Evolutionary conservation across 345 rosid genomes (phyloP), one percentile per base, ranked within the genome.

Genomic region (Microcos paniculata): DNA sequence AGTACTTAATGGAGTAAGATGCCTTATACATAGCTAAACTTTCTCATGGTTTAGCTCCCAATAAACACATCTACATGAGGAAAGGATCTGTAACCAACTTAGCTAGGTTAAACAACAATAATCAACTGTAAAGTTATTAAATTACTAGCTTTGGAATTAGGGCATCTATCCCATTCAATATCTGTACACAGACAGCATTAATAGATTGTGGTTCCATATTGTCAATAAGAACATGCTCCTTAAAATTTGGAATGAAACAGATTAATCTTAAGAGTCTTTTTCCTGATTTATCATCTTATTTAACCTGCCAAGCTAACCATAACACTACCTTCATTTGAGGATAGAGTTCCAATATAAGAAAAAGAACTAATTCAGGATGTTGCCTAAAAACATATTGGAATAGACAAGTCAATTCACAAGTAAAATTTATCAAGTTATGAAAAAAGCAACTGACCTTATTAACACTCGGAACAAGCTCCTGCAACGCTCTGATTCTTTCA

Each of bases 401-500:
- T 58, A 35, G 13, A 18, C 38, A 63, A 48, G 12, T 45, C 38
- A 62, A 38, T 57, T 55, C 26, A 49, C 57, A 46, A 38, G 45
- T 51, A 58, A 62, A 53, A 7, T 66, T 57, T 74, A 51, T 46
- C 70, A 77, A 57, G 55, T 11, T 11, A 49, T 46, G 52, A 53
- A 65, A 77, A 78, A 62, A 78, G 62, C 30, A 42, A 81, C 81
- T 24, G 46, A 92, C 99, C 98, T 96, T 96, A 84, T 92, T 96
- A 73, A 96, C 98, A 81, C 94, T 91, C 56, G 99, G 99, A 79
- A 96, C 99, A 79, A 96, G 90, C 76, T 94, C 99, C 80, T 96
- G 99, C 87, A 96, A 53, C 33, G 94, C 98, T 84, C 99, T 88
- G 77, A 96, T 96, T 82, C 99, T 85, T 84, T 96, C 99, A 1